Base-by-base conservation (phyloP, 2,329 filamentous ascomycete genomes). In the Fusarium algeriense region DNA sequence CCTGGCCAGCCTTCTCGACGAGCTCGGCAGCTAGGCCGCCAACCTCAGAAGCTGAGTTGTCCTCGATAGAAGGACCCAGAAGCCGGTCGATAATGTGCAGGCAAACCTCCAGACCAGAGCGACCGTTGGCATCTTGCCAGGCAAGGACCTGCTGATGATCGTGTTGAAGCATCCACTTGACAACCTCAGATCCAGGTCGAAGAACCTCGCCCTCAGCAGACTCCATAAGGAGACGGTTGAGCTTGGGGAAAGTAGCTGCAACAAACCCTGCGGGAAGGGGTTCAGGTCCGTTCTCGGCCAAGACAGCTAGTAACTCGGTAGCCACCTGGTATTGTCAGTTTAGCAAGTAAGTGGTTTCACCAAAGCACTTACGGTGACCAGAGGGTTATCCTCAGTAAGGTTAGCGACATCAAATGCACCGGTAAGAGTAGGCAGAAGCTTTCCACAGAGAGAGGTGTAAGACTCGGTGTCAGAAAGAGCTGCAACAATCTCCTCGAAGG, bases 21-120 rank as follows among this genome's bases (percentile, higher is more conserved):
- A 99, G 86, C 81, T 97, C 95, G 3, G 95, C 95, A 7, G 96
- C 96, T 71, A 99, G 88, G 19, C 94, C 94, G 73, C 96, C 96
- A 45, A 99, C 95, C 83, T 99, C 95, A n/a, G 94, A 93, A 8
- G 95, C 96, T 20, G 94, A 93, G 76, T 95, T 94, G 77, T 99
- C 96, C 76, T 97, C 93, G n/a, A 98, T 91, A 3, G 87, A 83
- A 2, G 93, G 92, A 6, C 93, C 91, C 34, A 99, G 88, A 7
- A 99, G 88, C 50, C 95, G 93, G 79, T 98, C 96, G 69, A 99
- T 94, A 74, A 99, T 96, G 71, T 94, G 89, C 50, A 99, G 88
- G 64, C 94, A 93, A 34, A 97, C 91, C 80, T 98, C 95, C 14
- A 98, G 87, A 19, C 95, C 95, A 40, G 90, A 92, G 75, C 94